Conservation (phyloP, 208 protist species). For the Herpetomonas samuelpessoai region DNA sequence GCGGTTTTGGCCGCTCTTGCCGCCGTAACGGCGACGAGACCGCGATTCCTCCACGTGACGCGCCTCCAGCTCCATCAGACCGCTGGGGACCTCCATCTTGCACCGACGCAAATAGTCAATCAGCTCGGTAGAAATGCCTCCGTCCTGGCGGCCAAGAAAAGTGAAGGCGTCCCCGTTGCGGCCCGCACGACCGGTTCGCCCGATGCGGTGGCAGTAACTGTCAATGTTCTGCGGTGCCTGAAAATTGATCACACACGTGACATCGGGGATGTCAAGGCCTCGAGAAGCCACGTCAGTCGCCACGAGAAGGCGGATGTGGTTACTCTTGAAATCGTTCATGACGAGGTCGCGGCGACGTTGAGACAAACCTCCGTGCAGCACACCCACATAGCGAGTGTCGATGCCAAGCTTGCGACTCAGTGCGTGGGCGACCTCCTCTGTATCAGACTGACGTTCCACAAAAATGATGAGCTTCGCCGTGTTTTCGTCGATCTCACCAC, state of each 20-base stretch:
- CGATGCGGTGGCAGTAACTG: conserved; percentile 96
- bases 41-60: conserved; percentile 15
- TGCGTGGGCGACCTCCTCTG: conserved; percentile 55
- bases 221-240: conserved; percentile 90
- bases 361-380: conserved; percentile 94
- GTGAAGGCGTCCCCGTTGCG: conserved; percentile 79
- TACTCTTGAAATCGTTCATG: conserved; percentile 89
- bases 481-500: conserved; percentile 83
- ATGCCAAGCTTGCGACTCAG: conserved; percentile 73
- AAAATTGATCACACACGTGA: conserved; percentile 94
- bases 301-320: conserved; percentile 85
- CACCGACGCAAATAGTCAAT: conserved; percentile 69
- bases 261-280: conserved; percentile 93
- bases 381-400: conserved; percentile 60
- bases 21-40: conserved; percentile 1
- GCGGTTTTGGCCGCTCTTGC: conserved; percentile 7
- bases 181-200: conserved; percentile 92
- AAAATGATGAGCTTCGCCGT: conserved; percentile 90
- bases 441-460: conserved; percentile 89
- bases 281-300: conserved; percentile 94
- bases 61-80: conserved; percentile 48
- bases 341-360: conserved; percentile 90
- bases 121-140: conserved; percentile 55
- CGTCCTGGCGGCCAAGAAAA: conserved; percentile 68
- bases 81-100: conserved; percentile 43